Evolutionary conservation across 1,284 basidiomycete species (phyloP).

Genomic region (Trichosporon inkin): DNA sequence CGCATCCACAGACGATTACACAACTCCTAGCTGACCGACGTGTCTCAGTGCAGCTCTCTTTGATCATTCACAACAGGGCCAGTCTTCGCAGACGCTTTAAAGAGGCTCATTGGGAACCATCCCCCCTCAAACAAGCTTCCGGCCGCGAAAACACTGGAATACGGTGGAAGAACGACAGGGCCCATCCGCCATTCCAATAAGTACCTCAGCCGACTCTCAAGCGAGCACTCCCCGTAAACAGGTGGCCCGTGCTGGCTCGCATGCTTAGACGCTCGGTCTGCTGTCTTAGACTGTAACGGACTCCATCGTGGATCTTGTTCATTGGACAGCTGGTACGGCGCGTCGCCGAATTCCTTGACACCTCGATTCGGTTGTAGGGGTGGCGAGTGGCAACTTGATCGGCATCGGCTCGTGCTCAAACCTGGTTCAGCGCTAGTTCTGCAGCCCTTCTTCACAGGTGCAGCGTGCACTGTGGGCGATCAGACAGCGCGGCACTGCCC

Average conservation of each 20-base stretch:
- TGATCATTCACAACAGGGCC: neutral
- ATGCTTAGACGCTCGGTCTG: neutral
- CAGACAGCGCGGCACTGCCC: neutral
- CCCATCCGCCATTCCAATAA: neutral
- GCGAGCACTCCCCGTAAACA: neutral
- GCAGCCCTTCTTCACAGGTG: neutral
- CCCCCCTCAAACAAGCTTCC: constrained; percentile 3
- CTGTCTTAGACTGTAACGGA: neutral
- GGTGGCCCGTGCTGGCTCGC: neutral
- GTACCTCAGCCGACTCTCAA: neutral
- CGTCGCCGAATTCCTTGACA: neutral
- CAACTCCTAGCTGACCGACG: neutral
- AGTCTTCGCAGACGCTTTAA: neutral
- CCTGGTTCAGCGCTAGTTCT: neutral
- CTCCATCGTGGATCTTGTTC: neutral
- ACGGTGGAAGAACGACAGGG: neutral
- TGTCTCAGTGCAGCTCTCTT: neutral
- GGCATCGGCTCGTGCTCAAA: neutral
- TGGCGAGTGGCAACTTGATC: constrained; percentile 5
- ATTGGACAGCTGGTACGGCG: neutral
- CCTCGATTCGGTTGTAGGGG: neutral
- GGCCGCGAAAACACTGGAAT: neutral
- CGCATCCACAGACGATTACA: neutral
- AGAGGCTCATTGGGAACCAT: neutral
- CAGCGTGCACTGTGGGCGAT: neutral